Evolutionary conservation across 495 filamentous ascomycete species (phyloP).

Genomic region (Penicillium steckii): DNA sequence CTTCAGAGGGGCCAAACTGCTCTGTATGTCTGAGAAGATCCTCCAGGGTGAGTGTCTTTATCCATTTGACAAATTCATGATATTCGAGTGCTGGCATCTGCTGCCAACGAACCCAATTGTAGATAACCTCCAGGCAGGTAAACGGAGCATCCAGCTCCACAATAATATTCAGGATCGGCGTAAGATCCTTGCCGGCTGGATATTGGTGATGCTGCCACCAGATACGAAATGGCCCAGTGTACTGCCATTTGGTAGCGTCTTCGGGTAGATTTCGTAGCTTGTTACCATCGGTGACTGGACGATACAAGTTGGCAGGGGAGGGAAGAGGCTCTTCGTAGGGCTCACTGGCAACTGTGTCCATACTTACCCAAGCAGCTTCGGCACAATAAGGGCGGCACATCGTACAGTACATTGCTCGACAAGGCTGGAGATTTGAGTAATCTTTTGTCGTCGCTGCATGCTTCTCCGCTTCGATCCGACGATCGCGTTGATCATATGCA

Average conservation of each 20-base stretch:
- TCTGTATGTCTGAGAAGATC: background rate
- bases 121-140: background rate
- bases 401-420: background rate
- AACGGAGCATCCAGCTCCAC: background rate
- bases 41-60: background rate
- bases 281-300: slow-evolving; percentile 1
- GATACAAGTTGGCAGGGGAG: slow-evolving; percentile 13
- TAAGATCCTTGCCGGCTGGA: background rate
- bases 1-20: background rate
- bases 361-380: slow-evolving; percentile 1
- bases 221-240: background rate
- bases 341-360: slow-evolving; percentile 7
- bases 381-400: background rate
- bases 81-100: background rate
- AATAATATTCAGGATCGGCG: background rate
- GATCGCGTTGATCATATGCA: background rate
- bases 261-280: background rate
- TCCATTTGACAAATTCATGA: background rate
- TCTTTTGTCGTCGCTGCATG: background rate
- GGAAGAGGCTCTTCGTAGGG: slow-evolving; percentile 6
- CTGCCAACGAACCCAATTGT: background rate
- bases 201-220: slow-evolving; percentile 6
- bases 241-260: background rate
- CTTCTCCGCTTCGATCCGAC: no score
- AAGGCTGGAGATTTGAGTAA: background rate